Evolutionary conservation across 805 yeast genomes (phyloP), one percentile per base, ranked within the genome.

Genomic region (Starmerella vaccinii): DNA sequence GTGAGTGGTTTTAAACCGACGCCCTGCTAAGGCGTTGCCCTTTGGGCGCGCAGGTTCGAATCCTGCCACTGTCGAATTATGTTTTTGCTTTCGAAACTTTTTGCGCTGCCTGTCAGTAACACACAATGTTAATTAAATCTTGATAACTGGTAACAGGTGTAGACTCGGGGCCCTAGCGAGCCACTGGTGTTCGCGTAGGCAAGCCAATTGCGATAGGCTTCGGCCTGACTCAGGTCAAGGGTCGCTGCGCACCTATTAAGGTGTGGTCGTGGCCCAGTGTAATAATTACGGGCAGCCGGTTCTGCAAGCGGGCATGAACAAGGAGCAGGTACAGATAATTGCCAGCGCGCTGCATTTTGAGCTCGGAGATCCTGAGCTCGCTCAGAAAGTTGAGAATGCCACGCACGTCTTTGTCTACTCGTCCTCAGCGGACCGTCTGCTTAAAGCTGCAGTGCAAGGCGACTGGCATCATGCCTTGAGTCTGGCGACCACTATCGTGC

Each of bases 11-110:
- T 54, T 54, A 55, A 48, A 55, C 57, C 58, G 58, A 54, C 57
- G 58, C 58, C 58, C 58, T 55, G 58, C 58, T 55, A 54, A 54
- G 57, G 57, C 58, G 57, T 54, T 55, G 58, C 58, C 57, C 58
- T 55, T 44, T 54, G 58, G 58, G 58, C 58, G 58, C 58, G 58
- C 57, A 55, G 58, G 58, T 55, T 55, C 58, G 58, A 55, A 55
- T 55, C 58, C 58, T 55, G 58, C 58, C 49, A 49, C 58, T 54
- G 57, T 55, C 58, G 58, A 13, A 23, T 43, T 19, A 22, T 2
- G 29, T 52, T 46, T 49, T 49, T 10, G 9, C 15, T 32, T 32
- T 40, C 35, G 15, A 32, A 32, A 7, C n/a, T n/a, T n/a, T n/a
- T n/a, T n/a, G n/a, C n/a, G n/a, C n/a, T 48, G 29, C 3, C 29